Conservation (phyloP, 2,329 filamentous ascomycete species). For the Ophiostoma ips region DNA sequence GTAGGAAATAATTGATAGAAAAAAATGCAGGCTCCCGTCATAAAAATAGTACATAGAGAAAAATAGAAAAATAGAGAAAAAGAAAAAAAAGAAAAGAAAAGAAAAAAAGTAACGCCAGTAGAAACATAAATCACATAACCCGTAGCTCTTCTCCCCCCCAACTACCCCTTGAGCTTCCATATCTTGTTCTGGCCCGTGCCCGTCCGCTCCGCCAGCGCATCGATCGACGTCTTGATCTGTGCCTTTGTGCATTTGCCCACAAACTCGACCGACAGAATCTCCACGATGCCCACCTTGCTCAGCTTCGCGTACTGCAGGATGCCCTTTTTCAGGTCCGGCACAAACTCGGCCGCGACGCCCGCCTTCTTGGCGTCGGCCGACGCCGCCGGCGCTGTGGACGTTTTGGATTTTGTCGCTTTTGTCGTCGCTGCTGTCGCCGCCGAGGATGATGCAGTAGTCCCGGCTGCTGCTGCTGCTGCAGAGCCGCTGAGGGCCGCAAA, state of each 20-base stretch:
- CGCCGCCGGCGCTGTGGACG: not conserved
- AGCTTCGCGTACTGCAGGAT: constrained; percentile 45
- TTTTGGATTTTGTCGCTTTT: not conserved
- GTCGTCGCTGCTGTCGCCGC: not conserved
- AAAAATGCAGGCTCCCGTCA: not conserved
- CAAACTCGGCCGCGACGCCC: constrained; percentile 42
- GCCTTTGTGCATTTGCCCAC: constrained; percentile 50
- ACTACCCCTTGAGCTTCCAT: constrained; percentile 36
- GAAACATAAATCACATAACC: not conserved
- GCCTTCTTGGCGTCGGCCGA: constrained; percentile 16
- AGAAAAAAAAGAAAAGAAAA: not conserved
- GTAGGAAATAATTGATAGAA: not conserved
- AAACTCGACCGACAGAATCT: constrained; percentile 62
- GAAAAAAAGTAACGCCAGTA: no score
- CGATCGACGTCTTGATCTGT: constrained; percentile 57
- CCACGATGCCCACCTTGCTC: constrained; percentile 60
- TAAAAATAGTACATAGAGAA: not conserved
- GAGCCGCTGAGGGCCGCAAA: constrained; percentile 10
- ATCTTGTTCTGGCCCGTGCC: constrained; percentile 40
- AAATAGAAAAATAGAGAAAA: not conserved
- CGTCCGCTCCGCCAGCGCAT: constrained; percentile 48
- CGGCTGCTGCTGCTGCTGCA: not conserved
- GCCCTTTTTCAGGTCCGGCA: constrained; percentile 53
- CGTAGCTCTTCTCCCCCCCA: no score
- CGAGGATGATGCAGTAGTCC: no score